phyloP scores from a whole-genome alignment of 257 asterid genomes.

The Verbascum thapsus region DNA sequence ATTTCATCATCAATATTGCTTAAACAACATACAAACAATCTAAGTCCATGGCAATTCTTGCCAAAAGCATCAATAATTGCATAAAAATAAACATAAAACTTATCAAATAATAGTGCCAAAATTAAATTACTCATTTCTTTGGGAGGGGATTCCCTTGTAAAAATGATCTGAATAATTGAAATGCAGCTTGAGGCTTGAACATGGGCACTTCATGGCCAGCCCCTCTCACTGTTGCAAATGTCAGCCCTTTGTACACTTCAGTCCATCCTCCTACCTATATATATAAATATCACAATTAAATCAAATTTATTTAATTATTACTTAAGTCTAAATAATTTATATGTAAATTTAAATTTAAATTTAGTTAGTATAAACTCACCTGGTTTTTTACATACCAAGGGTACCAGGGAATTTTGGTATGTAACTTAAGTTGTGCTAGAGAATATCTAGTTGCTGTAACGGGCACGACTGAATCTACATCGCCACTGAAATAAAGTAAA shows the following conservation, averaged over 20 bases:
- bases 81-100: background rate
- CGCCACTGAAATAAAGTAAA: conserved; percentile 71
- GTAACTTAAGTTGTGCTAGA: conserved; percentile 70
- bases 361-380: conserved; percentile 45
- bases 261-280: conserved; percentile 93
- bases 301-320: background rate
- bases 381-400: conserved; percentile 92
- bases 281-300: conserved; percentile 1
- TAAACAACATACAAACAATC: too few relatives aligned
- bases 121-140: conserved; percentile 33
- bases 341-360: background rate
- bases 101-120: background rate
- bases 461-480: conserved; percentile 89
- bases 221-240: conserved; percentile 93
- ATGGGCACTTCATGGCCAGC: conserved; percentile 97
- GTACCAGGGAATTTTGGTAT: conserved; percentile 73
- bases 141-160: conserved; percentile 81
- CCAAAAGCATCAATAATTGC: too few relatives aligned
- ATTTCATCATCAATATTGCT: too few relatives aligned
- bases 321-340: background rate
- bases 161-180: conserved; percentile 64
- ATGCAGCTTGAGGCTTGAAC: conserved; percentile 87
- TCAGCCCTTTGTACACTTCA: conserved; percentile 81
- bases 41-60: too few relatives aligned
- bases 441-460: conserved; percentile 92